These are phyloP conservation scores for Apostasia ramifera DNA, from an alignment of 106 monocot genomes.

Conservation along the genomic window DNA sequence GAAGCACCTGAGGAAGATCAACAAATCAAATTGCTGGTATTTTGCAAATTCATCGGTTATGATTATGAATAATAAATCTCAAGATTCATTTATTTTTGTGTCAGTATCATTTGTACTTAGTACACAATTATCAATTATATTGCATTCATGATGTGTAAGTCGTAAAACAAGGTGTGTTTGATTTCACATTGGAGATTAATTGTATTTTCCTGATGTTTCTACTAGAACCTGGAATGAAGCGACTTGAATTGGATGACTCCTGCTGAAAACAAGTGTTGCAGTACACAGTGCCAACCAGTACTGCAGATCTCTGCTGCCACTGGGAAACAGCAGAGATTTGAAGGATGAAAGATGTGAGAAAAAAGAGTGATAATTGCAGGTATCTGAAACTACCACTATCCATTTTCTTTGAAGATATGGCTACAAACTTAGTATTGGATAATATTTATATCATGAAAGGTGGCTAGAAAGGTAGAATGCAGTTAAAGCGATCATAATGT, in stretches of 20 bases:
- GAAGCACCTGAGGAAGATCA: slow-evolving; percentile 31
- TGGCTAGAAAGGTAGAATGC: neutral
- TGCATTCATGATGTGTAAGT: neutral
- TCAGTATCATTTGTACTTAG: neutral
- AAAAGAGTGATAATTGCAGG: neutral
- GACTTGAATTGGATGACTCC: slow-evolving; percentile 21
- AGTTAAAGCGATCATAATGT: neutral
- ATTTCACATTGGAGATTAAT: neutral
- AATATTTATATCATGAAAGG: neutral
- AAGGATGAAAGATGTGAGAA: neutral
- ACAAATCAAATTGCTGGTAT: neutral
- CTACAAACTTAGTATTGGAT: neutral
- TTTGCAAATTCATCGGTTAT: neutral
- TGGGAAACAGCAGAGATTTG: slow-evolving; percentile 4
- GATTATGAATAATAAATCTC: neutral
- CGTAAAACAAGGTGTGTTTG: neutral
- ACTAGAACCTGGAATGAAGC: slow-evolving; percentile 38
- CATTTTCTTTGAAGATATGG: neutral
- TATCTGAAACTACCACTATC: neutral
- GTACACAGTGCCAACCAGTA: slow-evolving; percentile 53
- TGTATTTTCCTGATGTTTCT: neutral
- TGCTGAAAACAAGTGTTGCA: slow-evolving; percentile 56
- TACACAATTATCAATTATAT: neutral
- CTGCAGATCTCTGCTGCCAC: slow-evolving; percentile 8
- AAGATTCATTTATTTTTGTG: neutral